Base-by-base conservation (phyloP, 2,329 filamentous ascomycete genomes). In the Ceratocystis harringtonii region DNA sequence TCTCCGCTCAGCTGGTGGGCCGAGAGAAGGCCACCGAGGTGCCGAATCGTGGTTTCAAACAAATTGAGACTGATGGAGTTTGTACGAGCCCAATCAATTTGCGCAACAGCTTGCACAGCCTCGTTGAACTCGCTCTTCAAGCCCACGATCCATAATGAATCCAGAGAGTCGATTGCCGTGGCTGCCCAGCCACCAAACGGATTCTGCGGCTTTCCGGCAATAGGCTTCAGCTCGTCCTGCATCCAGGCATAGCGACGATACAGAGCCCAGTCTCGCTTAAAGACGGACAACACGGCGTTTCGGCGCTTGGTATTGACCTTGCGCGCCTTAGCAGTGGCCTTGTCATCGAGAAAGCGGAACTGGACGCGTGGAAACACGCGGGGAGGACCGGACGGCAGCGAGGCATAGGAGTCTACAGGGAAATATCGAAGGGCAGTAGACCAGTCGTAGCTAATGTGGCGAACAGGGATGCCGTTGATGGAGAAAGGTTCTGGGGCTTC, bases 111-210 rank as follows among this genome's bases (percentile, higher is more conserved):
- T 32, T 74, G 73, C 1, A 80, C 78, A 3, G 83, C 82, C 22
- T 78, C 72, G 62, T 78, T 73, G 69, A 86, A 85, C 41, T 86
- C 84, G 1, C 79, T 74, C 41, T 77, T 73, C 52, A 85, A 72
- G 5, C 74, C 82, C 82, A 86, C 84, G 58, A 87, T 85, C 76
- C 79, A 81, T 1, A 86, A 77, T 0, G 83, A 84, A 68, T 86
- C 83, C 62, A 86, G 75, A 0, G 78, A 74, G 70, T 87, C 84
- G 28, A 86, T 78, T 62, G 86, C 72, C 0, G 83, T 84, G 2
- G 82, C 83, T 0, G 77, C 82, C 78, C 81, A 84, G 28, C 79
- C 78, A 8, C 80, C 79, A 69, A 82, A 82, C 0, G 74, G 73
- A 65, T 80, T 77, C 66, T 76, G 79, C 19, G 71, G 75, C n/a